Evolutionary conservation across 495 filamentous ascomycete species (phyloP), one percentile per base, ranked within the genome.

Genomic region (Neurospora africana): DNA sequence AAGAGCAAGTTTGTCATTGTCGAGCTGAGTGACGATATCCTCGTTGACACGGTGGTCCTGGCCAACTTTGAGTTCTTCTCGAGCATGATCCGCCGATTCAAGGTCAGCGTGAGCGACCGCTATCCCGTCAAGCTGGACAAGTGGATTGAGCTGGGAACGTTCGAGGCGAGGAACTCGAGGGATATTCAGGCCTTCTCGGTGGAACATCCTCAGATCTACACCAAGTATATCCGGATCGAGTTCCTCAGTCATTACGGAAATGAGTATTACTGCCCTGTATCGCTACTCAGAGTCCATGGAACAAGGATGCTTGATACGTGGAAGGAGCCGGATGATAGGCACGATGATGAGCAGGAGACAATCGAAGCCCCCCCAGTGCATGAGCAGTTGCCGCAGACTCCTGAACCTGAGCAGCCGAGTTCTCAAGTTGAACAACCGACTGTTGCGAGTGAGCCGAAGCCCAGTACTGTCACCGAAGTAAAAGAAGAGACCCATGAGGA

Each of bases 51-150:
- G 4, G 86, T 99, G 38, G 95, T 97, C 2, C 86, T 99, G 23
- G 95, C 95, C 53, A 99, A 98, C 80, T 99, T 95, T 79, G 95
- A 97, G 81, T 99, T 99, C 84, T 99, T 99, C 83, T 97, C 93
- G 69, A 96, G 92, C 73, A 98, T 97, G 86, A 93, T 98, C 77
- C 91, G 93, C 70, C 91, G 88, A 27, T 97, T 99, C 79, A 86
- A 92, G 23, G 89, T 98, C 70, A 93, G 91, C 77, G 94, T 97
- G 30, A 93, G 93, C 39, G 95, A 98, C 81, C 89, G 92, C 40
- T 98, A 98, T 79, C 95, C 95, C 4, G 91, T 95, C 37, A 97
- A 97, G 79, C 78, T 88, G 67, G 94, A 96, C 61, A 93, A 94
- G 75, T 99, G 95, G 95, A 92, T 91, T 72, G 89, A 93, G 44